Conservation (phyloP, 768 basidiomycete species). For the Lactifluus subvellereus region DNA sequence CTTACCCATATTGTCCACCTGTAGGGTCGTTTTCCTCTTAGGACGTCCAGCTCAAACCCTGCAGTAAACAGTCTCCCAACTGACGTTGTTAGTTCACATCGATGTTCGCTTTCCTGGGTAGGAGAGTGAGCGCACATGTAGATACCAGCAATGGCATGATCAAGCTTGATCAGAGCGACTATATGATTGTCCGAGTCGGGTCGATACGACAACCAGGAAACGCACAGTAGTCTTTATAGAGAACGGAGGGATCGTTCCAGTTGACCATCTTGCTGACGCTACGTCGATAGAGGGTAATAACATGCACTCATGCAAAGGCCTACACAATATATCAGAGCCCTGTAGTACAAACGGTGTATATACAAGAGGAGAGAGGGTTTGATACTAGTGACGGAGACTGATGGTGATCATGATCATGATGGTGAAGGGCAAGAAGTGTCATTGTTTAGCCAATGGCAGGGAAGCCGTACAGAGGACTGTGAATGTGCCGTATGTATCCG, state of each 20-base stretch:
- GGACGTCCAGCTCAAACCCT: background rate
- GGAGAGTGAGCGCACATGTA: background rate
- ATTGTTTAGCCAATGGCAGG: no score
- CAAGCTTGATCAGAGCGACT: background rate
- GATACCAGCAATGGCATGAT: background rate
- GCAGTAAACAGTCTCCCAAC: background rate
- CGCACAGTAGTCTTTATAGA: background rate
- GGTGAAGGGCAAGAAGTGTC: no score
- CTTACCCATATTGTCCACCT: constrained; percentile 10
- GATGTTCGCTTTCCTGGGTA: background rate
- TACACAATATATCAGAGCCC: background rate
- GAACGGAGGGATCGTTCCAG: background rate
- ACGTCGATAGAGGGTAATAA: background rate
- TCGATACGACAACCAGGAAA: background rate
- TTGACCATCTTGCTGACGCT: constrained; percentile 4
- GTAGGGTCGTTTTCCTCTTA: background rate
- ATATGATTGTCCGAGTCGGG: background rate
- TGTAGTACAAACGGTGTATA: no score
- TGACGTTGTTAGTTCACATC: background rate
- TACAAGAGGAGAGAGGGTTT: no score
- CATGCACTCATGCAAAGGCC: background rate
- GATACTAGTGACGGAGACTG: no score
- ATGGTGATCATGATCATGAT: no score
- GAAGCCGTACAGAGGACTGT: no score
- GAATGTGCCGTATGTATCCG: no score